Conservation (phyloP, 306 rosid species). For the Sicyos edulis region DNA sequence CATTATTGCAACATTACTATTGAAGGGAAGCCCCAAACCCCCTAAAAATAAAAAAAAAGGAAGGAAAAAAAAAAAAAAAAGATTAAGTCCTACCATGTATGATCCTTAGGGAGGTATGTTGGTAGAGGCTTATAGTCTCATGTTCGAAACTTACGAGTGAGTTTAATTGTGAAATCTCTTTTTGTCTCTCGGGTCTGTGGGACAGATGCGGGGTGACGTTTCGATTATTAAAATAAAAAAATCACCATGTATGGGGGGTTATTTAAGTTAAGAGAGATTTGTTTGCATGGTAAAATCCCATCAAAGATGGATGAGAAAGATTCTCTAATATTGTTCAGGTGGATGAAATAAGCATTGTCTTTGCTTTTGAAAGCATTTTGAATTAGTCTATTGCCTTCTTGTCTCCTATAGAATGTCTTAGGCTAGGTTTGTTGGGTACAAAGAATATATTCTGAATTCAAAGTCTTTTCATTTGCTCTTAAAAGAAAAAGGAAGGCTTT, state of each 20-base stretch:
- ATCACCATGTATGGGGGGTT: not conserved
- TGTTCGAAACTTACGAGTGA: too few relatives aligned
- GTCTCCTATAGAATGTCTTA: conserved; percentile 3
- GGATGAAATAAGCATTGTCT: conserved; percentile 10
- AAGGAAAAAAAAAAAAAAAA: too few relatives aligned
- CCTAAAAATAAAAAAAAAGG: too few relatives aligned
- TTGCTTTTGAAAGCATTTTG: conserved; percentile 17
- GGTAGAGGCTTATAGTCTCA: too few relatives aligned
- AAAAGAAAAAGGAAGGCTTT: not conserved
- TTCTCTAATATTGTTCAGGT: conserved; percentile 11
- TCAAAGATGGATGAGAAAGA: conserved; percentile 11
- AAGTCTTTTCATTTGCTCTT: not conserved
- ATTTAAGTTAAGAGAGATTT: too few relatives aligned
- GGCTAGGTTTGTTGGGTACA: conserved; percentile 7
- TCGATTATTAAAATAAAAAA: too few relatives aligned
- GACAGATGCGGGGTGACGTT: too few relatives aligned
- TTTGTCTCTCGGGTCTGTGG: too few relatives aligned
- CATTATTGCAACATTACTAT: not conserved
- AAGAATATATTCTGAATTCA: conserved; percentile 4
- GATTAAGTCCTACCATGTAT: too few relatives aligned
- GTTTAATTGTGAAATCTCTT: too few relatives aligned
- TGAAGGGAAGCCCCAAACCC: too few relatives aligned
- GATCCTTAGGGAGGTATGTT: too few relatives aligned
- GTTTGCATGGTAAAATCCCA: not conserved
- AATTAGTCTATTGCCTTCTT: not conserved